A percentile compares a stretch with the other conserved stretches of the same genome.
phyloP scores from a whole-genome alignment of 129 eudicot species.

The Tanacetum coccineum region DNA sequence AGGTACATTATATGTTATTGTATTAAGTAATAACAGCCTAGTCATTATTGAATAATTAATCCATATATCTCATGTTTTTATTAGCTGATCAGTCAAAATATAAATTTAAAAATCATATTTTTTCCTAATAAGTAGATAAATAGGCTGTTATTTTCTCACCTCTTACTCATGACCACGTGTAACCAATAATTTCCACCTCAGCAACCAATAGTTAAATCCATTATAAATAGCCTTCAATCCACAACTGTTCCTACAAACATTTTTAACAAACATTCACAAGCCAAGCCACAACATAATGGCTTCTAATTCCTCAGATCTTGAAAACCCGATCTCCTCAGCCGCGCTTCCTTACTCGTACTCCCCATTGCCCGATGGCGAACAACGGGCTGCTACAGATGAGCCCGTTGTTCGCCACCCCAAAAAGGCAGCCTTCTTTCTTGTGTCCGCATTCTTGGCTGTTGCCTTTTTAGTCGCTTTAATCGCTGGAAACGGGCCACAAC shows the following conservation, averaged over 20 bases:
- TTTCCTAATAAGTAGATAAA: background rate
- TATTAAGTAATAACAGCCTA: background rate
- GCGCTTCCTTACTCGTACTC: slow-evolving; percentile 32
- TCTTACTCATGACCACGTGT: slow-evolving; percentile 27
- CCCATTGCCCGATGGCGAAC: slow-evolving; percentile 34
- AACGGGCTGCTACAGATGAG: background rate
- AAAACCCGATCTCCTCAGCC: slow-evolving; percentile 23
- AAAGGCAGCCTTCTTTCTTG: slow-evolving; percentile 18
- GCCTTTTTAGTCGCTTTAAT: slow-evolving; percentile 22
- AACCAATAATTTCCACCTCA: slow-evolving; percentile 35
- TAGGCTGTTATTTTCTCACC: background rate
- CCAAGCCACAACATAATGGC: slow-evolving; percentile 17
- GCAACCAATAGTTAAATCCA: slow-evolving; percentile 13
- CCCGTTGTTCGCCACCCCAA: slow-evolving; percentile 18
- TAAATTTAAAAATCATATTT: too few species aligned
- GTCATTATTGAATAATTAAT: too few species aligned
- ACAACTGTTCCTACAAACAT: slow-evolving; percentile 3
- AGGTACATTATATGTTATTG: background rate
- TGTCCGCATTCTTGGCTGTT: slow-evolving; percentile 27
- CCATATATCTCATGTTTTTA: too few species aligned
- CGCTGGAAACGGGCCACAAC: background rate
- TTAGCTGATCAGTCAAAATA: too few species aligned
- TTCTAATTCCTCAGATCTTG: slow-evolving; percentile 35
- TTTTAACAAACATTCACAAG: slow-evolving; percentile 9
- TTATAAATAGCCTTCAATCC: slow-evolving; percentile 26